Conservation (phyloP, 129 eudicot species). For the Arctium minus region DNA sequence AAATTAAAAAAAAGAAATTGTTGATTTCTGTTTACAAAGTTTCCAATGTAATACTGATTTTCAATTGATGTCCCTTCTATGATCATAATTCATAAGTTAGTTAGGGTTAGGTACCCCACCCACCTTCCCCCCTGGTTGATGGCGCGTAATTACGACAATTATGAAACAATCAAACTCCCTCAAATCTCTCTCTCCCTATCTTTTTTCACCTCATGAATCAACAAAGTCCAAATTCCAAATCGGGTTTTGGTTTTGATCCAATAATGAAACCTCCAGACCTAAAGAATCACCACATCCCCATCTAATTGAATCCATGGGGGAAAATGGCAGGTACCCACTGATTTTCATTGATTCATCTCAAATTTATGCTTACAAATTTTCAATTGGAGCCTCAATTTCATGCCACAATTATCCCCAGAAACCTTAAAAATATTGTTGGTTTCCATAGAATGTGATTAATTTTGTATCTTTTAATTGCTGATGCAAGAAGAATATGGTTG, state of each 20-base stretch:
- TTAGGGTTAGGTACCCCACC: neutral
- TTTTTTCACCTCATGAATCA: neutral
- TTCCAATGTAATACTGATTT: too few relatives aligned
- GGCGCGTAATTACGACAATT: neutral
- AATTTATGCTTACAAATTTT: neutral
- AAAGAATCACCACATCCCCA: neutral
- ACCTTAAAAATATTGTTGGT: neutral
- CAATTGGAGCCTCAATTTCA: neutral
- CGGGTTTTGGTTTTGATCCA: neutral
- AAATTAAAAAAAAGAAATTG: too few relatives aligned
- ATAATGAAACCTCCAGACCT: neutral
- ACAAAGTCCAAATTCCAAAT: neutral
- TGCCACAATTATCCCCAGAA: neutral
- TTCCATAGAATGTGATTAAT: neutral
- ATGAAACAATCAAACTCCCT: neutral
- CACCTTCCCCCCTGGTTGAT: neutral
- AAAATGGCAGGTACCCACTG: neutral
- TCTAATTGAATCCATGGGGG: neutral
- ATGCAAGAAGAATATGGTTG: neutral
- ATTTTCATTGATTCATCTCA: neutral
- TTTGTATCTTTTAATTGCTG: neutral
- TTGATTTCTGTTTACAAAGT: too few relatives aligned
- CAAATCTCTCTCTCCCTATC: neutral
- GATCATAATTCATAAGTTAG: neutral
- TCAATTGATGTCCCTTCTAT: too few relatives aligned